phyloP scores from a whole-genome alignment of 2,329 filamentous ascomycete genomes.

The Beauveria rudraprayagi region DNA sequence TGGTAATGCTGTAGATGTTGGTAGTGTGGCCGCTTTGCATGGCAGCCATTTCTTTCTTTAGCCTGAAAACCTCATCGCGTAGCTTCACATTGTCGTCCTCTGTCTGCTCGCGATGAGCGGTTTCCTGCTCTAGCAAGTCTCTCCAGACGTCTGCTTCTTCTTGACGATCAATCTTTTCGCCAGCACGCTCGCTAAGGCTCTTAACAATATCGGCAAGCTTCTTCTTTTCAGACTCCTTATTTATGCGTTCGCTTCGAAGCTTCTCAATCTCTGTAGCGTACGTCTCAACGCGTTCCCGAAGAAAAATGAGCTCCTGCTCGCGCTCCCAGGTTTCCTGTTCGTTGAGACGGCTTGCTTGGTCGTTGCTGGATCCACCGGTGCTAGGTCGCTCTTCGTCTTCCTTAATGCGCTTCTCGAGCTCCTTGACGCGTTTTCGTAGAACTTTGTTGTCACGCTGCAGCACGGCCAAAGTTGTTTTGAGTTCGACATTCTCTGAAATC shows the following conservation, averaged over 20 bases:
- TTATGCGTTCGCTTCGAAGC: slow-evolving; percentile 67
- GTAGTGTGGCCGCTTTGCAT: slow-evolving; percentile 41
- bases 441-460: slow-evolving; percentile 86
- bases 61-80: slow-evolving; percentile 72
- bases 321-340: slow-evolving; percentile 58
- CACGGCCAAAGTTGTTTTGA: slow-evolving; percentile 83
- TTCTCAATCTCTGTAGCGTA: slow-evolving; percentile 79
- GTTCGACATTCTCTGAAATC: slow-evolving; percentile 93
- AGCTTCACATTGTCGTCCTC: slow-evolving; percentile 83
- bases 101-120: slow-evolving; percentile 75
- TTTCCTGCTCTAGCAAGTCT: slow-evolving; percentile 88
- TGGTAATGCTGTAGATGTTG: slow-evolving; percentile 59
- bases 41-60: slow-evolving; percentile 51
- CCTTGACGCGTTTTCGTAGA: slow-evolving; percentile 71
- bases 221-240: slow-evolving; percentile 76
- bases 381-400: slow-evolving; percentile 56
- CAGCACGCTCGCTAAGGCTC: slow-evolving; percentile 41
- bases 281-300: slow-evolving; percentile 79
- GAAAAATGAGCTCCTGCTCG: slow-evolving; percentile 77
- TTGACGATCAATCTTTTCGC: slow-evolving; percentile 43
- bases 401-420: slow-evolving; percentile 73
- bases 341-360: slow-evolving; percentile 46
- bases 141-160: slow-evolving; percentile 83
- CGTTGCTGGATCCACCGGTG: slow-evolving; percentile 55
- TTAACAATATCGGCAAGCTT: slow-evolving; percentile 74